Conservation (phyloP, 345 rosid genomes). For the Pistacia integerrima region DNA sequence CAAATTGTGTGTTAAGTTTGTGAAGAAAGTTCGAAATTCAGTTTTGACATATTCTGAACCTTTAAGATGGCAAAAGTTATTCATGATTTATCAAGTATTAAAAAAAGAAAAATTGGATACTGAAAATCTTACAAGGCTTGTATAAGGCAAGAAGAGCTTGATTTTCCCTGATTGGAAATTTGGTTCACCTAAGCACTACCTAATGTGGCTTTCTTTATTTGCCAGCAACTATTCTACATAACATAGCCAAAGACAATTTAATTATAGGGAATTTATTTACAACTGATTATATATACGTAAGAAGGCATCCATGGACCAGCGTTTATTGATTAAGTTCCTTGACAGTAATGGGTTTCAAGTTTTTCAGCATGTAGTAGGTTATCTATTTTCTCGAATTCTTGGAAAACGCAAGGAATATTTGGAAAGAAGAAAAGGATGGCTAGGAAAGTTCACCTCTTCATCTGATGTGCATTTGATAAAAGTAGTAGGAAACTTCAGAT, state of each 20-base stretch:
- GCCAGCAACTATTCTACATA: too few relatives aligned
- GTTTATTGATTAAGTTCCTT: not conserved
- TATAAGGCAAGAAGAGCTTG: not conserved
- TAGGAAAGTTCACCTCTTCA: not conserved
- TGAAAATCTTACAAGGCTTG: too few relatives aligned
- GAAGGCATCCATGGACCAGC: not conserved
- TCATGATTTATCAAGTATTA: too few relatives aligned
- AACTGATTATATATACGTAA: not conserved
- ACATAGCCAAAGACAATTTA: too few relatives aligned
- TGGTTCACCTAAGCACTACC: not conserved
- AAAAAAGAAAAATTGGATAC: not conserved
- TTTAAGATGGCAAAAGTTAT: not conserved
- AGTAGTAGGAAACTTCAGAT: not conserved
- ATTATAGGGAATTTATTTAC: not conserved
- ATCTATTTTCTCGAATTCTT: not conserved
- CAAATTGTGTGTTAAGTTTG: not conserved
- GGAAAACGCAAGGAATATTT: not conserved
- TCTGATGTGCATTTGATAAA: not conserved
- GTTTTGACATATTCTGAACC: not conserved
- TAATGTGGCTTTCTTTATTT: too few relatives aligned
- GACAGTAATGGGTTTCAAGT: too few relatives aligned
- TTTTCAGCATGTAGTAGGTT: not conserved
- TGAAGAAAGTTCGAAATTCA: not conserved
- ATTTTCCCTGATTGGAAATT: not conserved
- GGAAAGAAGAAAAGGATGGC: not conserved